phyloP scores from a whole-genome alignment of 495 filamentous ascomycete species.

The Hypoxylon lenormandii region DNA sequence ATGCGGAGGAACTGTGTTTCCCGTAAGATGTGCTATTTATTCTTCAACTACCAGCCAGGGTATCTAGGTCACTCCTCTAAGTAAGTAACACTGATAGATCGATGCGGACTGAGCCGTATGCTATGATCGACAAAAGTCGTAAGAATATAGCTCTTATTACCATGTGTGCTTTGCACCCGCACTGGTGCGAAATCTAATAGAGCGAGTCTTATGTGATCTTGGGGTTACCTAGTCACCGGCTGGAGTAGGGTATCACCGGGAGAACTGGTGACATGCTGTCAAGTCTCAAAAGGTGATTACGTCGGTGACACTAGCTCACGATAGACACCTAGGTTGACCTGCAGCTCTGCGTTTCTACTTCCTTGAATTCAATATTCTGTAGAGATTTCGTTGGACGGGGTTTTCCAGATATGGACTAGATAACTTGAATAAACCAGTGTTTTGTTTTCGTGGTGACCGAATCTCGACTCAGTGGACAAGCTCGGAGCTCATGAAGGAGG shows the following conservation, averaged over 20 bases:
- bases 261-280: background rate
- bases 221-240: background rate
- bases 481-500: conserved; percentile 8
- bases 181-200: background rate
- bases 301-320: background rate
- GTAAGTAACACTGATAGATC: no score
- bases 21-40: background rate
- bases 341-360: background rate
- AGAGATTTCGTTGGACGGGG: background rate
- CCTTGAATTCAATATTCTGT: background rate
- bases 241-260: conserved; percentile 14
- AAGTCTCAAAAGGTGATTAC: conserved; percentile 1
- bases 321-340: background rate
- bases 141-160: no score
- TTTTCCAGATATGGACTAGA: conserved; percentile 8
- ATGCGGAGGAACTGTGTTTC: background rate
- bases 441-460: background rate
- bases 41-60: background rate
- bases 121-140: no score
- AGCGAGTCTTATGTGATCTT: conserved; percentile 5
- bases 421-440: background rate
- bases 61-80: no score
- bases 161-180: no score
- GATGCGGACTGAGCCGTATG: no score
- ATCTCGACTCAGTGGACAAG: conserved; percentile 12